A percentile compares a stretch with the other conserved stretches of the same genome.
Evolutionary conservation across 2,329 filamentous ascomycete genomes (phyloP).

Genomic region (Alternaria brassicae): DNA sequence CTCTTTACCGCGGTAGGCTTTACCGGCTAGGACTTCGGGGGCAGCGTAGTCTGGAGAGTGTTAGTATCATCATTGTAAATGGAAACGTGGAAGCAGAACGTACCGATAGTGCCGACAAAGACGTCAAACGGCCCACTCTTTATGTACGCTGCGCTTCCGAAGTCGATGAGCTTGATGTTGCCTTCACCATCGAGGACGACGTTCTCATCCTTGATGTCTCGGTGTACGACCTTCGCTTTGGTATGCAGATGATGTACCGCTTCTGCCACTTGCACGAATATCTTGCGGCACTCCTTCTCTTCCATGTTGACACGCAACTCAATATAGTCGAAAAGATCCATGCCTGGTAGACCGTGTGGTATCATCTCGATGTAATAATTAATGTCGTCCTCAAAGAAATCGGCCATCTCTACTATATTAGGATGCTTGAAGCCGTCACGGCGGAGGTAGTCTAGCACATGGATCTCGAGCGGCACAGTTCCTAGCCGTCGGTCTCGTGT

Average conservation of each 20-base stretch:
- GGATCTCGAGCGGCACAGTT: conserved; percentile 95
- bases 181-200: conserved; percentile 95
- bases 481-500: conserved; percentile 90
- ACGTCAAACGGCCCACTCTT: conserved; percentile 98
- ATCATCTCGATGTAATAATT: conserved; percentile 99
- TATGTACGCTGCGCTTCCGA: conserved; percentile 97
- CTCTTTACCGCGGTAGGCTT: conserved; percentile 91
- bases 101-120: conserved; percentile 98
- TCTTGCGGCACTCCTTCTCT: conserved; percentile 89
- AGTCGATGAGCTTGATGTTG: conserved; percentile 96
- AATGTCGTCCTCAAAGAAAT: conserved; percentile 76
- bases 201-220: conserved; percentile 99
- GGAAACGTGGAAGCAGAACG: conserved; percentile 40
- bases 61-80: conserved; percentile 10
- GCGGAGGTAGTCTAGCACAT: conserved; percentile 91
- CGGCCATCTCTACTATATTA: conserved; percentile 73
- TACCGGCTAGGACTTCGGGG: conserved; percentile 93
- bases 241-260: conserved; percentile 92
- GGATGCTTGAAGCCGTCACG: conserved; percentile 70
- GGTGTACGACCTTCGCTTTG: conserved; percentile 89
- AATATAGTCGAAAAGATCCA: conserved; percentile 99
- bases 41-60: conserved; percentile 83
- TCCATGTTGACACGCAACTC: conserved; percentile 97
- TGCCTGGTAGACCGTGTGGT: conserved; percentile 91
- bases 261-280: conserved; percentile 90